Conservation (phyloP, 495 filamentous ascomycete species). For the Beverwykella pulmonaria region DNA sequence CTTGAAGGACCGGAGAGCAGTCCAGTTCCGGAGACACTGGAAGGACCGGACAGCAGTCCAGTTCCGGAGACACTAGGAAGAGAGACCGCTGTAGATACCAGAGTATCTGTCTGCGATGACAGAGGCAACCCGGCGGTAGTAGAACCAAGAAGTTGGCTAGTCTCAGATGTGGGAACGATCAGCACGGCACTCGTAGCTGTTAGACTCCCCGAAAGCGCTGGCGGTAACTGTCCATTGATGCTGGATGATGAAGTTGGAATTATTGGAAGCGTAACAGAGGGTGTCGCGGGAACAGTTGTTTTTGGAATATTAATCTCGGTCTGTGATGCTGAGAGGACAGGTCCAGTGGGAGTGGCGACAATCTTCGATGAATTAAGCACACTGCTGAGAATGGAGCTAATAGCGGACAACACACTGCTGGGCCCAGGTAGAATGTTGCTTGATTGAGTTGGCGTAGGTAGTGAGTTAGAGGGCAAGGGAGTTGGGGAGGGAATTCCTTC, state of each 20-base stretch:
- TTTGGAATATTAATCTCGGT: background rate
- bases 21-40: conserved; percentile 2
- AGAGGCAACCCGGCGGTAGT: background rate
- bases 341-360: background rate
- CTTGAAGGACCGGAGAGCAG: background rate
- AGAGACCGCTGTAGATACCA: background rate
- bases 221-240: too few species aligned
- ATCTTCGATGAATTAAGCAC: background rate
- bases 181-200: background rate
- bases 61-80: background rate
- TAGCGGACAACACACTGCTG: background rate
- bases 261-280: too few species aligned
- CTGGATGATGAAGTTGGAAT: too few species aligned
- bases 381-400: background rate
- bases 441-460: background rate
- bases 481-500: background rate
- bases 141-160: background rate
- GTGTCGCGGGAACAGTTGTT: too few species aligned
- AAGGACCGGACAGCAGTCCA: background rate
- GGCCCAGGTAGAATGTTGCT: background rate
- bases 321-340: background rate
- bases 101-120: background rate
- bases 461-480: background rate
- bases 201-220: background rate
- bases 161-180: conserved; percentile 5